phyloP scores from a whole-genome alignment of 2,329 filamentous ascomycete genomes.

The Phyllosticta ampelicida region DNA sequence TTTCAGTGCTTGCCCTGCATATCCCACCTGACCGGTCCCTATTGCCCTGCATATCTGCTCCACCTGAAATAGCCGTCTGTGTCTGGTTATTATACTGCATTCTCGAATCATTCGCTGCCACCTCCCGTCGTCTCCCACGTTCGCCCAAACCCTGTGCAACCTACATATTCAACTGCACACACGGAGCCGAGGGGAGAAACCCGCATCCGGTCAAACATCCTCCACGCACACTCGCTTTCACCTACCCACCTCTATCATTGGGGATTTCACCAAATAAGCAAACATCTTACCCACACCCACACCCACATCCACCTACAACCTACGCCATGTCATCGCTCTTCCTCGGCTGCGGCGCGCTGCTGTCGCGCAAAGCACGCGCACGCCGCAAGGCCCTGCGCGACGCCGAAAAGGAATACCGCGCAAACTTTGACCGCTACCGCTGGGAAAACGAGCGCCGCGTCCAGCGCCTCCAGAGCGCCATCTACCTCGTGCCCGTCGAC shows the following conservation, averaged over 20 bases:
- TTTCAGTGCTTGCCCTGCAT: neutral
- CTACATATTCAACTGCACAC: neutral
- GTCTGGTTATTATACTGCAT: neutral
- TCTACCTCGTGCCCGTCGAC: neutral
- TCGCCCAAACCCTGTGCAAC: neutral
- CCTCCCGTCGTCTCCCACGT: neutral
- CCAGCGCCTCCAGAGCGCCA: neutral
- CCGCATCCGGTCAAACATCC: neutral
- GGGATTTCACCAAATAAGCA: neutral
- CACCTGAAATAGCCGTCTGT: neutral
- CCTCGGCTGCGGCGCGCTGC: neutral
- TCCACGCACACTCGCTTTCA: neutral
- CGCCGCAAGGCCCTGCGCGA: constrained; percentile 1
- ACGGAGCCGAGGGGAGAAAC: neutral
- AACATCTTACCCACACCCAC: neutral
- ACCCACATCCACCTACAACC: neutral
- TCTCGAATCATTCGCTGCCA: neutral
- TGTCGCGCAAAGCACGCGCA: neutral
- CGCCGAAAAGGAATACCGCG: constrained; percentile 1
- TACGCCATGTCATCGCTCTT: neutral
- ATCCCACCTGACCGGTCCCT: neutral
- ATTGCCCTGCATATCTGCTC: neutral
- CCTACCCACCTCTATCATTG: neutral
- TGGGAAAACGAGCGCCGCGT: constrained; percentile 5
- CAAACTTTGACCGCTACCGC: neutral